Evolutionary conservation across 1,284 basidiomycete genomes (phyloP).

Genomic region (Sphagnurus paluster): DNA sequence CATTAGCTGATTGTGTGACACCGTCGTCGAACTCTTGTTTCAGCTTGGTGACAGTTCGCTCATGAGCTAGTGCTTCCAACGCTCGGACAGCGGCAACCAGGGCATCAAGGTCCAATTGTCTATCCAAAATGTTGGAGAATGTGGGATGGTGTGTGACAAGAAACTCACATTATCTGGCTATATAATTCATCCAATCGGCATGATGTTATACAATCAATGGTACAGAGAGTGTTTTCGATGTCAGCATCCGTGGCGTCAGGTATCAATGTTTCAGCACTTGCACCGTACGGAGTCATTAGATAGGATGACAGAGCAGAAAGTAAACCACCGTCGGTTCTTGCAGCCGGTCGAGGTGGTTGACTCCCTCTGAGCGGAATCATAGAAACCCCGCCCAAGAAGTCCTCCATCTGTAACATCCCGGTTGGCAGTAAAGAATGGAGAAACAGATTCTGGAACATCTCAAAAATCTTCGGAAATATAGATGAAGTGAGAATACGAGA

Average conservation of each 20-base stretch:
- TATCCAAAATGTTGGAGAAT: constrained; percentile 30
- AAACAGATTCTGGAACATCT: constrained; percentile 98
- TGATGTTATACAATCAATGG: constrained; percentile 93
- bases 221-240: constrained; percentile 91
- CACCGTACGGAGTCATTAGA: constrained; percentile 90
- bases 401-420: constrained; percentile 94
- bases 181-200: constrained; percentile 96
- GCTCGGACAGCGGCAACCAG: constrained; percentile 83
- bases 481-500: neutral
- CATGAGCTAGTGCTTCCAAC: constrained; percentile 88
- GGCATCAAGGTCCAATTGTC: constrained; percentile 76
- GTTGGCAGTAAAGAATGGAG: constrained; percentile 88
- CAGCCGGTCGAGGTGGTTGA: constrained; percentile 63
- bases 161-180: constrained; percentile 82
- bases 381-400: constrained; percentile 88
- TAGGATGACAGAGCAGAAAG: constrained; percentile 96
- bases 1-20: constrained; percentile 36
- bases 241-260: constrained; percentile 88
- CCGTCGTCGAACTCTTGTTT: constrained; percentile 68
- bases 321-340: constrained; percentile 84
- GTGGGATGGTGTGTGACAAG: neutral
- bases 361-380: constrained; percentile 86
- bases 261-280: constrained; percentile 68
- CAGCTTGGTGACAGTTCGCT: constrained; percentile 74
- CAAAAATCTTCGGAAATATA: constrained; percentile 72